These are phyloP conservation scores for Penicillium concentricum DNA, from an alignment of 2,329 filamentous ascomycete species.

Conservation along the genomic window DNA sequence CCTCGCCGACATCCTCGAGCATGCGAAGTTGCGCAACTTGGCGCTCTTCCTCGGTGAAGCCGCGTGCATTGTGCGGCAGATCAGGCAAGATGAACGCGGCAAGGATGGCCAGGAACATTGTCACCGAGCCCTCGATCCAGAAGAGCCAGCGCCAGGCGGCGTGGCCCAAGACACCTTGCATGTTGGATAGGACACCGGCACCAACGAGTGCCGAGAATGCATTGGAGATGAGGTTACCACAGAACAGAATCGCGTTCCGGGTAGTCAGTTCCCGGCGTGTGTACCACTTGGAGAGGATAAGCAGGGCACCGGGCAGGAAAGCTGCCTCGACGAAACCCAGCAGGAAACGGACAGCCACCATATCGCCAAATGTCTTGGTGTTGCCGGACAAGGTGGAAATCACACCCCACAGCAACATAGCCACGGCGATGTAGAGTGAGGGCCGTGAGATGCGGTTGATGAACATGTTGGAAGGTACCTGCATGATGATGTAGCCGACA, in stretches of 20 bases:
- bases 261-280: slow-evolving; percentile 46
- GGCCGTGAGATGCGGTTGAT: slow-evolving; percentile 47
- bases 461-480: slow-evolving; percentile 49
- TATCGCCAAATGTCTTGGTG: slow-evolving; percentile 35
- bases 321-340: slow-evolving; percentile 42
- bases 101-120: slow-evolving; percentile 38
- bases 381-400: slow-evolving; percentile 58
- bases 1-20: slow-evolving; percentile 59
- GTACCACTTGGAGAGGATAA: slow-evolving; percentile 50
- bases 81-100: slow-evolving; percentile 49
- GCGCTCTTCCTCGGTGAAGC: slow-evolving; percentile 45
- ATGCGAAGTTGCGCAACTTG: slow-evolving; percentile 55
- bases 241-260: slow-evolving; percentile 49
- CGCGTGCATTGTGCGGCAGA: slow-evolving; percentile 55
- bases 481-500: slow-evolving; percentile 48
- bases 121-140: slow-evolving; percentile 57
- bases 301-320: slow-evolving; percentile 39
- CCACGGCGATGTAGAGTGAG: slow-evolving; percentile 46
- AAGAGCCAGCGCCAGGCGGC: slow-evolving; percentile 51
- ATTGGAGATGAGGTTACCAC: slow-evolving; percentile 48
- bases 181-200: slow-evolving; percentile 46
- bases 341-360: slow-evolving; percentile 40
- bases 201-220: slow-evolving; percentile 48
- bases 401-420: slow-evolving; percentile 58
- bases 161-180: slow-evolving; percentile 42